Evolutionary conservation across 1,284 basidiomycete genomes (phyloP).

Genomic region (Prillingera fragicola): DNA sequence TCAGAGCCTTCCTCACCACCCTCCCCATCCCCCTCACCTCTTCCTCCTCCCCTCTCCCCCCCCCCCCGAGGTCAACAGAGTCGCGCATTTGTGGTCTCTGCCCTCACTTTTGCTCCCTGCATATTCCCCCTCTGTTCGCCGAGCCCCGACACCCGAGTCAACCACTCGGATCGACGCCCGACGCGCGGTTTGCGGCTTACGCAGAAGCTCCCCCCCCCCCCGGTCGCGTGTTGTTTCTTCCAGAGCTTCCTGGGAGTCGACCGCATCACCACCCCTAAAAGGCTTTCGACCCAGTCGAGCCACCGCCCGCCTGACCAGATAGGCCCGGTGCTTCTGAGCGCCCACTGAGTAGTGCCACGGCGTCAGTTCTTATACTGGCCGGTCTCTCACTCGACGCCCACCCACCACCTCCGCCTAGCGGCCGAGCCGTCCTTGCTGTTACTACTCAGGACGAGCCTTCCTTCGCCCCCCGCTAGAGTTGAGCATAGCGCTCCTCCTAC

Average conservation of each 20-base stretch:
- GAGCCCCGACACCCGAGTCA: not conserved
- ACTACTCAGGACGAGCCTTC: too few species aligned
- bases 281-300: not conserved
- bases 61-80: not conserved
- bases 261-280: slow-evolving; percentile 6
- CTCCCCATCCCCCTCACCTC: not conserved
- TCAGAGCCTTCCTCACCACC: not conserved
- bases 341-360: too few species aligned
- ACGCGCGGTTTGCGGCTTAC: too few species aligned
- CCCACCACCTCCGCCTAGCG: not conserved
- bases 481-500: slow-evolving; percentile 15
- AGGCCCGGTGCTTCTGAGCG: too few species aligned
- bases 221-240: slow-evolving; percentile 1
- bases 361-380: too few species aligned
- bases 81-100: not conserved
- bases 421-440: too few species aligned
- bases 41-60: not conserved
- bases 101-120: not conserved
- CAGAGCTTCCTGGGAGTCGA: too few species aligned
- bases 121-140: not conserved
- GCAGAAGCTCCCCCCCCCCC: not conserved
- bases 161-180: not conserved
- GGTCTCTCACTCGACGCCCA: not conserved
- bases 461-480: slow-evolving; percentile 9
- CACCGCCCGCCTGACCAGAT: too few species aligned